Conservation (phyloP, 2,329 filamentous ascomycete species). For the Aspergillus sp. region DNA sequence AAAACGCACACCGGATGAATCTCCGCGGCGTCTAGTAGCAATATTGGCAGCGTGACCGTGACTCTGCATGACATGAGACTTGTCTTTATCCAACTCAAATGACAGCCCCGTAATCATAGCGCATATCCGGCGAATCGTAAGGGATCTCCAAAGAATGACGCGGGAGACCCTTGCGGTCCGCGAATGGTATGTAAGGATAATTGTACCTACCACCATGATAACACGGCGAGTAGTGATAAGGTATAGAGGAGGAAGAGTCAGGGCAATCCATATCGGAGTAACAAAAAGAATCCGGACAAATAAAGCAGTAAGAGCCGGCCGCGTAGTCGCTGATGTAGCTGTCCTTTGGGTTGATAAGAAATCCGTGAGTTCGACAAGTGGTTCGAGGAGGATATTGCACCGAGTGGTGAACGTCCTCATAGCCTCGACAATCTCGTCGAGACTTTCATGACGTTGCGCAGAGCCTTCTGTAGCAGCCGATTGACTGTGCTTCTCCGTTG, state of each 20-base stretch:
- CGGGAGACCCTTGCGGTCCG: constrained; percentile 80
- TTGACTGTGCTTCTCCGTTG: constrained; percentile 61
- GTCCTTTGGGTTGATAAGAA: constrained; percentile 90
- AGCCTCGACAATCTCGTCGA: constrained; percentile 96
- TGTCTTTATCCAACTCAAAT: constrained; percentile 50
- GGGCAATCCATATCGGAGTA: constrained; percentile 80
- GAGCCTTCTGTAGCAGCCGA: constrained; percentile 58
- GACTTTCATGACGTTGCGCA: constrained; percentile 82
- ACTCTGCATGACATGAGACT: constrained; percentile 33
- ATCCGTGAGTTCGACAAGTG: constrained; percentile 83
- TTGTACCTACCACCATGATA: constrained; percentile 79
- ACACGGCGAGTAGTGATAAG: constrained; percentile 86
- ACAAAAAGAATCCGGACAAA: constrained; percentile 86
- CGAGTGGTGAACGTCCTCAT: constrained; percentile 85
- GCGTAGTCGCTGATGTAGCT: constrained; percentile 85
- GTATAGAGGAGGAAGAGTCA: constrained; percentile 79
- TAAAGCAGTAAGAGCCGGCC: constrained; percentile 83
- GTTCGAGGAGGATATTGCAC: constrained; percentile 89
- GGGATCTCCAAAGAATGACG: constrained; percentile 86
- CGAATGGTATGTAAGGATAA: constrained; percentile 89
- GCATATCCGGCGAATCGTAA: constrained; percentile 67
- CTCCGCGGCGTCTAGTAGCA: constrained; percentile 42
- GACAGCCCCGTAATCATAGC: constrained; percentile 76
- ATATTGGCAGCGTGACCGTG: constrained; percentile 50
- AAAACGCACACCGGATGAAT: constrained; percentile 81